Evolutionary conservation across 306 rosid species (phyloP), one percentile per base, ranked within the genome.

Genomic region (Sicyos baderoa): DNA sequence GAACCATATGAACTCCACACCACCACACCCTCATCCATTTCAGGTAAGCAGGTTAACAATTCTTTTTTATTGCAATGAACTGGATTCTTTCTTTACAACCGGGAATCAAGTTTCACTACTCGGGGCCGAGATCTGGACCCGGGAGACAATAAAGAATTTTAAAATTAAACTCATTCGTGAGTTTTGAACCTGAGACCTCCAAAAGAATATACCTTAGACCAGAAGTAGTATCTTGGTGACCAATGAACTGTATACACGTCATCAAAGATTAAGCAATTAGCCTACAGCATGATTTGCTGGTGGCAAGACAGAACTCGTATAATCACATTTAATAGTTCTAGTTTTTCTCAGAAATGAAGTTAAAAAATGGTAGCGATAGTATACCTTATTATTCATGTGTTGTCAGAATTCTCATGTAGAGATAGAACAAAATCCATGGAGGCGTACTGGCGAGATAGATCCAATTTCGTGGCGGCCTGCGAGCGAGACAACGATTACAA

Each of bases 41-140:
- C 79, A 25, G 51, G 58, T 45, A 50, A 73, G 55, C 19, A 53
- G 50, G 12, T 92, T 88, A 78, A 78, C 85, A n/a, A 23, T 3
- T 13, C 35, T 44, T 11, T 16, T 58, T 0, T 3, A 27, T 52
- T 67, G 54, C 63, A 40, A 49, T 4, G 7, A 54, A 51, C 37
- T 45, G 32, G 17, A 37, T 13, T 5, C 55, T 35, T 35, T 35
- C 6, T 35, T 35, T 35, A 35, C 6, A 35, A 35, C 8, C 42
- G 42, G 8, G 42, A 35, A 35, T 35, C 35, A 5, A 29, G 35
- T 29, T 29, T 29, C 35, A 29, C 35, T 29, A 29, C 35, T 29
- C 35, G 35, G 35, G 2, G 35, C 35, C 8, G 6, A 35, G 42
- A 8, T 6, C 42, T 1, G 42, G 8, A 35, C 1, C 7, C 42